Conservation (phyloP, 345 rosid genomes). For the Ceriops tagal region DNA sequence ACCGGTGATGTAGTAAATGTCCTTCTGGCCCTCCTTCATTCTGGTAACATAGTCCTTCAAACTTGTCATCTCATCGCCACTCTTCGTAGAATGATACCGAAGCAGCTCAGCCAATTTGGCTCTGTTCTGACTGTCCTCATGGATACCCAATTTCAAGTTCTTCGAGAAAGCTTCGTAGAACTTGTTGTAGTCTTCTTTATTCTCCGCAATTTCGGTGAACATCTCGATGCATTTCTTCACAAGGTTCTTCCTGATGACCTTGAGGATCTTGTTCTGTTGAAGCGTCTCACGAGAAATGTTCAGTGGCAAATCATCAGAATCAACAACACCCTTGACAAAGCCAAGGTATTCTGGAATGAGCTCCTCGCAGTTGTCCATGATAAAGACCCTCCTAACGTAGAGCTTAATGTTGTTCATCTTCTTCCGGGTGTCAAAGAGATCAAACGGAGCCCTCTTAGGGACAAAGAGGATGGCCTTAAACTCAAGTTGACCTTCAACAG, state of each 20-base stretch:
- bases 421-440: constrained; percentile 80
- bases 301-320: constrained; percentile 86
- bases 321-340: constrained; percentile 84
- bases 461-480: constrained; percentile 82
- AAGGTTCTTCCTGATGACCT: constrained; percentile 85
- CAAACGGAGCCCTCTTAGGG: constrained; percentile 80
- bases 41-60: constrained; percentile 85
- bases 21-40: constrained; percentile 91
- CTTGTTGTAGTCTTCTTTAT: constrained; percentile 79
- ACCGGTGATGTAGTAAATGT: constrained; percentile 74
- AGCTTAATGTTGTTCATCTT: constrained; percentile 84
- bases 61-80: constrained; percentile 78
- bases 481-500: constrained; percentile 93
- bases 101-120: constrained; percentile 71
- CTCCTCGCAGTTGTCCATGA: constrained; percentile 94
- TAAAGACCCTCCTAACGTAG: constrained; percentile 80
- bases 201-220: constrained; percentile 85
- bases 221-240: constrained; percentile 89
- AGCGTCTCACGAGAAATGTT: constrained; percentile 90
- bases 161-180: constrained; percentile 82
- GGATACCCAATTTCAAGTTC: constrained; percentile 81
- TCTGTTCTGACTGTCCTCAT: constrained; percentile 82
- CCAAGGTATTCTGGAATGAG: constrained; percentile 78
- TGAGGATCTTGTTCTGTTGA: constrained; percentile 88
- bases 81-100: constrained; percentile 77